Conservation (phyloP, 2,329 filamentous ascomycete species). For the Colletotrichum noveboracense region DNA sequence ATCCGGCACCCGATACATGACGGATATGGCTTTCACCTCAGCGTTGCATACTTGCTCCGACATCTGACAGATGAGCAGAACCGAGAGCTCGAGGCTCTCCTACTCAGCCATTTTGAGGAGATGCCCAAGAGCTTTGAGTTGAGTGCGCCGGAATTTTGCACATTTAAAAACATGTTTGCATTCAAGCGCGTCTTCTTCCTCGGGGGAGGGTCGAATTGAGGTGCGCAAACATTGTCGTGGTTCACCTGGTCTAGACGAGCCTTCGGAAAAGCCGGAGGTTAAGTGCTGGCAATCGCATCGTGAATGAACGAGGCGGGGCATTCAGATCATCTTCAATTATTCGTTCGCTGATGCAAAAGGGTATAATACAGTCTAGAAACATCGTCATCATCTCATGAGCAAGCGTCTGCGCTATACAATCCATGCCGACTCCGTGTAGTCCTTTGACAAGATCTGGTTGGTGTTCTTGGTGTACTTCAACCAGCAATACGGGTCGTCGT, state of each 20-base stretch:
- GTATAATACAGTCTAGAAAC: background rate
- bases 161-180: conserved; percentile 28
- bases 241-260: too few relatives aligned
- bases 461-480: conserved; percentile 17
- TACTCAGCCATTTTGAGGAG: conserved; percentile 12
- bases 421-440: conserved; percentile 14
- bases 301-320: background rate
- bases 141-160: conserved; percentile 27
- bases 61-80: conserved; percentile 18
- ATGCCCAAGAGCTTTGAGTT: conserved; percentile 26
- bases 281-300: background rate
- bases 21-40: conserved; percentile 27
- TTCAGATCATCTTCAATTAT: background rate
- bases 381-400: background rate
- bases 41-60: conserved; percentile 28
- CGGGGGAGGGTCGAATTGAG: background rate
- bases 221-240: too few relatives aligned
- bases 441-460: background rate
- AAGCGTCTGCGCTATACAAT: background rate
- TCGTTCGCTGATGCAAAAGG: background rate
- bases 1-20: conserved; percentile 25
- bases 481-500: conserved; percentile 10
- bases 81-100: conserved; percentile 15
- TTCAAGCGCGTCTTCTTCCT: conserved; percentile 25
- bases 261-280: too few relatives aligned